Percentiles rank a stretch among this genome's conserved stretches.
Conservation (phyloP, 345 rosid species). For the Brassica rapa region DNA sequence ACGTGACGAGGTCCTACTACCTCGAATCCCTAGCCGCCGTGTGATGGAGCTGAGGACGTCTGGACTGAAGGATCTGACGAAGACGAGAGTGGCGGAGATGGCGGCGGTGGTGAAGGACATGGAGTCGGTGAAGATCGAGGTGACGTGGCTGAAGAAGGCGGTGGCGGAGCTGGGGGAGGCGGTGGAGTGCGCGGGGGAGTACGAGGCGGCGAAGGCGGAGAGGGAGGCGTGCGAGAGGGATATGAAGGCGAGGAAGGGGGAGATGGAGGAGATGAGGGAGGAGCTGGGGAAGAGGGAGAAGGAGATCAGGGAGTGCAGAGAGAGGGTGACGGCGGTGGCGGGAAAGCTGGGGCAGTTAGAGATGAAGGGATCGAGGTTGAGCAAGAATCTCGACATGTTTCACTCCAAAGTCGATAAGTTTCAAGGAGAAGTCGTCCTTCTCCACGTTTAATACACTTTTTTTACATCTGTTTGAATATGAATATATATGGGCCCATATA, state of each 20-base stretch:
- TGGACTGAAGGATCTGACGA: slow-evolving; percentile 53
- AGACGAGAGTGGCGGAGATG: slow-evolving; percentile 59
- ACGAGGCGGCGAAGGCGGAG: slow-evolving; percentile 46
- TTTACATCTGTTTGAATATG: no score
- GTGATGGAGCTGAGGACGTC: slow-evolving; percentile 65
- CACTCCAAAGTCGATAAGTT: slow-evolving; percentile 45
- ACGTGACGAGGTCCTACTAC: slow-evolving; percentile 58
- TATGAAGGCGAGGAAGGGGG: slow-evolving; percentile 44
- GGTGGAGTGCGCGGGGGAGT: slow-evolving; percentile 45
- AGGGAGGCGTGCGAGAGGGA: slow-evolving; percentile 46
- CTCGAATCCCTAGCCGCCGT: slow-evolving; percentile 66
- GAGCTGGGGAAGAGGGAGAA: slow-evolving; percentile 53
- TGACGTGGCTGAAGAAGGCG: slow-evolving; percentile 56
- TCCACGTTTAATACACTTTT: background rate
- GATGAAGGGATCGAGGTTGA: slow-evolving; percentile 46
- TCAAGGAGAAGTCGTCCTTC: slow-evolving; percentile 40
- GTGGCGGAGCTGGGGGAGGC: slow-evolving; percentile 57
- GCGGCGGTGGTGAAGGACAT: slow-evolving; percentile 71
- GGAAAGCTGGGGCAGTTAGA: slow-evolving; percentile 48
- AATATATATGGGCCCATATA: no score
- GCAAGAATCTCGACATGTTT: slow-evolving; percentile 38
- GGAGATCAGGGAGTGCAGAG: slow-evolving; percentile 48
- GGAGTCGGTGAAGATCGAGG: slow-evolving; percentile 62
- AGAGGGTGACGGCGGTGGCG: slow-evolving; percentile 44
- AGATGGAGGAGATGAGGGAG: slow-evolving; percentile 49